Base-by-base conservation (phyloP, 2,329 filamentous ascomycete species). In the Macrophomina pseudophaseolina region DNA sequence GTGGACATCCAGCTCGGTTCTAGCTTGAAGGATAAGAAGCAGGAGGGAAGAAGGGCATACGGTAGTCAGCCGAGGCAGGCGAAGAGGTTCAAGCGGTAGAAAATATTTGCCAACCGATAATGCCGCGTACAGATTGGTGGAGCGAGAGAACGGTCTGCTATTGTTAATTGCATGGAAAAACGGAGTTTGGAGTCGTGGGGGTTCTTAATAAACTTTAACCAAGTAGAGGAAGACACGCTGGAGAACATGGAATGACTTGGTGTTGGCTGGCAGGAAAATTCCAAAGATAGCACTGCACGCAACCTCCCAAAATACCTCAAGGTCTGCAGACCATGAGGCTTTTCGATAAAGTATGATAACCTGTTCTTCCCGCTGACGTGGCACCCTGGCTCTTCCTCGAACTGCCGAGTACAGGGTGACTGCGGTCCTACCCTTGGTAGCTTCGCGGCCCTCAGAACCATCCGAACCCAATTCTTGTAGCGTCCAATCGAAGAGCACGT, bases 1-100 rank as follows among this genome's bases (percentile, higher is more conserved):
- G 89, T 96, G 44, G 92, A 96, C 75, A 89, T 96, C 71, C 88
- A 87, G 56, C 81, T 96, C 12, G 91, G 91, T 0, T 88, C 91
- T 5, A 91, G 92, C 75, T 86, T 95, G 88, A 84, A 88, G 71
- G 91, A 91, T 81, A 91, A 91, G 80, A 84, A 80, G 52, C 77
- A 86, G 68, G 84, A 86, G 59, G 87, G 87, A 46, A 83, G 92
- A 72, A 83, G 90, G 74, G 85, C 86, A 11, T 95, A 94, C 75
- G 92, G 92, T 58, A 93, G 90, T 74, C 92, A 96, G 80, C 91
- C 91, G 40, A 85, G 84, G 73, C 90, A 92, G 79, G 83, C 80
- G 23, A 79, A 83, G 71, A 84, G 84, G 72, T 65, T 65, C 63
- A 58, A 46, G 28, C 52, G 46, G 30, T 65, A n/a, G 49, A 44